Evolutionary conservation across 305 asterid species (phyloP), one percentile per base, ranked within the genome.

Genomic region (Plantago coronopus): DNA sequence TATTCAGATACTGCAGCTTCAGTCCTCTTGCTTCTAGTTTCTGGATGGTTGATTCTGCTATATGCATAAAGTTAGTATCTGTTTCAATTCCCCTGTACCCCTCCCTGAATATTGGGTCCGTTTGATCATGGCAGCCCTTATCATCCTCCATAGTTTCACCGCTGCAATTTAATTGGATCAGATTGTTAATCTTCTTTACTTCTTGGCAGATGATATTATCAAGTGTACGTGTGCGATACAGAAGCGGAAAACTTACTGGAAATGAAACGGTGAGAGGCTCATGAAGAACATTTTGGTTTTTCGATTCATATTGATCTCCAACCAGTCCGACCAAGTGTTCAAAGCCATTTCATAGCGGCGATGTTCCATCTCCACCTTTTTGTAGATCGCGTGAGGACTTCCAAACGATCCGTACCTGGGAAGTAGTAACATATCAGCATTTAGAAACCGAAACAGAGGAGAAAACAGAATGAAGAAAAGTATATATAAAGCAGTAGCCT

Each of bases 271-370:
- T 20, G 88, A 70, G 49, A 70, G 29, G 65, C 90, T 77, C 69
- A 76, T 81, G 67, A 87, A 84, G 78, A 82, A 84, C 63, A 82
- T 54, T 37, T 59, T 60, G 17, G 94, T 82, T 54, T 73, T 64
- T 51, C 70, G 70, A 19, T 87, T 72, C 14, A 87, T 71, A 64
- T 87, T 84, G 51, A 67, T 20, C 34, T 77, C 78, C 13, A 87
- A 27, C 95, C 95, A 87, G 17, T 84, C 78, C 6, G 87, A 72
- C 95, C 90, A 87, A 11, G 94, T 80, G 43, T 49, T 75, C 21
- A 87, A 74, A 34, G 83, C 82, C 88, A 84, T 74, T 59, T 84
- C 86, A 46, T 75, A 87, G 16, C 74, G 70, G 0, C 72, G 84
- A 15, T 47, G 46, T 74, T 29, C 69, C 72, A 62, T 80, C 38